Percentiles rank a stretch among this genome's conserved stretches.
These are phyloP conservation scores for Tieghemiomyces parasiticus DNA, from an alignment of 192 early-diverging fungal species.

Conservation along the genomic window DNA sequence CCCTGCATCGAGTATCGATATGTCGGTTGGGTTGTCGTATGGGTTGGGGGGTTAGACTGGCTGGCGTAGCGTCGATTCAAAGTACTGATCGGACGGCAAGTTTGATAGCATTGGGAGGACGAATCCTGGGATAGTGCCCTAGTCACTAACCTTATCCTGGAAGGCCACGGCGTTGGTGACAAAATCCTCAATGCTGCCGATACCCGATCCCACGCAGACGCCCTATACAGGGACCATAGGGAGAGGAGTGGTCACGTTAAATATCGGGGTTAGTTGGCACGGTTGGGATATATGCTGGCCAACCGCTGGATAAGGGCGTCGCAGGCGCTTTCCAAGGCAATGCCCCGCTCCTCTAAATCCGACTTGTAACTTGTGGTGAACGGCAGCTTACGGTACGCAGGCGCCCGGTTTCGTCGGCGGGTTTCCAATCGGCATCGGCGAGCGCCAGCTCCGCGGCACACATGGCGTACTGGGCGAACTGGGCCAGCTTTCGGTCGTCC, in stretches of 20 bases:
- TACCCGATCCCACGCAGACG: constrained; percentile 89
- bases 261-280: constrained; percentile 12
- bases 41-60: too few relatives aligned
- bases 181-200: constrained; percentile 84
- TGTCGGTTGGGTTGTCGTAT: too few relatives aligned
- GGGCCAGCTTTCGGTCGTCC: constrained; percentile 63
- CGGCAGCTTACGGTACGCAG: constrained; percentile 49
- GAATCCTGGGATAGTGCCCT: too few relatives aligned
- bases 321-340: too few relatives aligned
- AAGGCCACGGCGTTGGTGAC: constrained; percentile 35
- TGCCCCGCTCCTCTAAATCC: too few relatives aligned
- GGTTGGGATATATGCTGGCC: too few relatives aligned
- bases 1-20: too few relatives aligned
- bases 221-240: constrained; percentile 38
- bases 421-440: constrained; percentile 61
- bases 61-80: too few relatives aligned
- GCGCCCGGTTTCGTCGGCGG: constrained; percentile 32
- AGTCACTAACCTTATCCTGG: constrained; percentile 7
- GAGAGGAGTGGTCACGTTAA: background rate
- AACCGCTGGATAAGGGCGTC: too few relatives aligned
- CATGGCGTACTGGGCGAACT: constrained; percentile 80
- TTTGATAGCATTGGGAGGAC: too few relatives aligned
- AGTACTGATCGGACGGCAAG: too few relatives aligned
- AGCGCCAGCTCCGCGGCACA: constrained; percentile 73
- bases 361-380: too few relatives aligned